phyloP scores from a whole-genome alignment of 2,329 filamentous ascomycete species.

The Neopestalotiopsis sp. region DNA sequence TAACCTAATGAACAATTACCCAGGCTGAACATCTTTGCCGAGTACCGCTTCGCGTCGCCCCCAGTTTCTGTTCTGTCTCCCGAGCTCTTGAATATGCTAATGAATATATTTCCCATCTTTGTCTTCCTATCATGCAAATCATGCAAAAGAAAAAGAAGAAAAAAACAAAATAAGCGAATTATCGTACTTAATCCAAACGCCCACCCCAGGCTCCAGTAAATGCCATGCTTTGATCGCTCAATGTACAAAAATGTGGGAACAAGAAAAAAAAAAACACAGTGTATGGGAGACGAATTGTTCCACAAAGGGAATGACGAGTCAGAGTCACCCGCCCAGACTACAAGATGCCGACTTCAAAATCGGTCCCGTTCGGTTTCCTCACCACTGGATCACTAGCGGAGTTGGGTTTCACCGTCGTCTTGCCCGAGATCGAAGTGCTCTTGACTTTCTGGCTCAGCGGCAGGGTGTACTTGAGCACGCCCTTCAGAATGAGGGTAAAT shows the following conservation, averaged over 20 bases:
- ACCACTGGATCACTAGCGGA: slow-evolving; percentile 59
- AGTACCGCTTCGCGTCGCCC: not conserved
- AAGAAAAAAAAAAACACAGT: slow-evolving; percentile 20
- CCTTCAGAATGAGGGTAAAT: slow-evolving; percentile 91
- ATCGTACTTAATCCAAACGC: slow-evolving; percentile 12
- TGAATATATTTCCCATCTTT: slow-evolving; percentile 5
- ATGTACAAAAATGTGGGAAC: slow-evolving; percentile 39
- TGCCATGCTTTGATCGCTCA: slow-evolving; percentile 42
- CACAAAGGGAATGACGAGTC: slow-evolving; percentile 15
- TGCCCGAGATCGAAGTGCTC: slow-evolving; percentile 64
- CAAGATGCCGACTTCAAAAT: slow-evolving; percentile 29
- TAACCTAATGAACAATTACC: slow-evolving; percentile 2
- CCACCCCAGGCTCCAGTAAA: slow-evolving; percentile 34
- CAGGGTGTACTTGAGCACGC: slow-evolving; percentile 82
- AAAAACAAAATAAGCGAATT: not conserved
- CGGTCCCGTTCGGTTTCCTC: slow-evolving; percentile 42
- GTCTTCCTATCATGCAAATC: slow-evolving; percentile 7
- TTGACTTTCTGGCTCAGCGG: slow-evolving; percentile 65
- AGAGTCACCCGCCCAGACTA: slow-evolving; percentile 18
- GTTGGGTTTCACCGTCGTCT: slow-evolving; percentile 66
- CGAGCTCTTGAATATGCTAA: slow-evolving; percentile 1
- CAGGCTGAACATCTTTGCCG: not conserved
- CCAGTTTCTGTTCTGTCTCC: not conserved
- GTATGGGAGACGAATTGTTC: slow-evolving; percentile 25
- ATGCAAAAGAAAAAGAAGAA: slow-evolving; percentile 1